phyloP scores from a whole-genome alignment of 2,329 filamentous ascomycete genomes.

The Plectosphaerella cucumerina region DNA sequence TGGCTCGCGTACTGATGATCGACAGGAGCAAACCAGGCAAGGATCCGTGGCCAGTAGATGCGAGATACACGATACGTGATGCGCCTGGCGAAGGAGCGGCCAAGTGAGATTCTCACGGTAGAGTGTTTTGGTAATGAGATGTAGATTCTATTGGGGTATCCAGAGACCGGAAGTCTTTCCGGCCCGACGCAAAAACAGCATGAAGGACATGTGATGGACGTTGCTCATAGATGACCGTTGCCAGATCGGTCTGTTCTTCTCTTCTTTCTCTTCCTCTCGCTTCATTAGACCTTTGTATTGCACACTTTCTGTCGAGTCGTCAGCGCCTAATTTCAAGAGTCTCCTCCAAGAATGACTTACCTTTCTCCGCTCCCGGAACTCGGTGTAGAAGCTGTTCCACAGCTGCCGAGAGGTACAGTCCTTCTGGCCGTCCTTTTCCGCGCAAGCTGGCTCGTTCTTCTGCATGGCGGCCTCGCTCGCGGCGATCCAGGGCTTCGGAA shows the following conservation, averaged over 20 bases:
- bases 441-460: slow-evolving; percentile 4
- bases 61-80: not conserved
- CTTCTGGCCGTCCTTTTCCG: not conserved
- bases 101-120: not conserved
- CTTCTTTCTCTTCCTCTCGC: not conserved
- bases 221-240: not conserved
- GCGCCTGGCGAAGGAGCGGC: not conserved
- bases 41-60: not conserved
- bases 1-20: not conserved
- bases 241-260: not conserved
- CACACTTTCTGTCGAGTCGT: not conserved
- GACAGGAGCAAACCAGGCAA: not conserved
- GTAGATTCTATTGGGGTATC: not conserved
- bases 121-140: not conserved
- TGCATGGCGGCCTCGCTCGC: slow-evolving; percentile 7
- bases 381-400: not conserved
- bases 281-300: not conserved
- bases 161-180: not conserved
- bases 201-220: too few relatives aligned
- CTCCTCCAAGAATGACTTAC: not conserved
- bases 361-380: slow-evolving; percentile 1
- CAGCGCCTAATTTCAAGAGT: not conserved
- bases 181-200: not conserved
- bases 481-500: slow-evolving; percentile 12
- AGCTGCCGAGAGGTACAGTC: slow-evolving; percentile 9